A percentile compares a stretch with the other conserved stretches of the same genome.
Conservation (phyloP, 768 basidiomycete genomes). For the Mycena vulgaris region DNA sequence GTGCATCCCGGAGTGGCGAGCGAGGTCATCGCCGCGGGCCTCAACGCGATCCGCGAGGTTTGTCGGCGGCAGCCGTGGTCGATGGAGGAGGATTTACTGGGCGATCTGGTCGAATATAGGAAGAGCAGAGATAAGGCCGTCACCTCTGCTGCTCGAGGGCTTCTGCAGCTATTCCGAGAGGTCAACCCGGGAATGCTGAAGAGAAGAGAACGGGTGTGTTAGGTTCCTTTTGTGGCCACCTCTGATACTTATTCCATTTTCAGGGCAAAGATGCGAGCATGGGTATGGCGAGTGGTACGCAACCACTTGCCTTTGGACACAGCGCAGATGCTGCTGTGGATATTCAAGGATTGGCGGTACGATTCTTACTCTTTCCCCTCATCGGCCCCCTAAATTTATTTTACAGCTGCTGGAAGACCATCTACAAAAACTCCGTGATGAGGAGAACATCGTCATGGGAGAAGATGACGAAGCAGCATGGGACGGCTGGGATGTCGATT, state of each 20-base stretch:
- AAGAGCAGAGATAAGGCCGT: constrained; percentile 97
- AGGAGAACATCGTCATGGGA: constrained; percentile 65
- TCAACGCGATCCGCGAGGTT: constrained; percentile 96
- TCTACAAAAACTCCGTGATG: constrained; percentile 78
- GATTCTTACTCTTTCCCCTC: constrained; percentile 45
- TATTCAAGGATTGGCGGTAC: constrained; percentile 91
- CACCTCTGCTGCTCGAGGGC: constrained; percentile 87
- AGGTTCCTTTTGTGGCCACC: constrained; percentile 3
- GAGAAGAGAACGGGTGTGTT: constrained; percentile 83
- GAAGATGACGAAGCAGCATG: constrained; percentile 81
- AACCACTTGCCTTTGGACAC: constrained; percentile 89
- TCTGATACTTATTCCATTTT: constrained; percentile 30
- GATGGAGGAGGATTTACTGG: constrained; percentile 95
- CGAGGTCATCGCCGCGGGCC: constrained; percentile 96
- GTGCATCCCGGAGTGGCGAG: constrained; percentile 97
- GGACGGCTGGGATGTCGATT: constrained; percentile 92
- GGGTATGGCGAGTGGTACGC: constrained; percentile 72
- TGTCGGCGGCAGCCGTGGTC: constrained; percentile 95
- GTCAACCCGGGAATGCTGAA: constrained; percentile 96
- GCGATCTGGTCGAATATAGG: constrained; percentile 94
- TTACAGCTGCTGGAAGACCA: constrained; percentile 90
- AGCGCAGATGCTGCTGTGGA: constrained; percentile 80
- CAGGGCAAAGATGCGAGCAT: constrained; percentile 95
- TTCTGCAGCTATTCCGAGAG: constrained; percentile 94
- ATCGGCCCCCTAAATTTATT: constrained; percentile 11